Evolutionary conservation across 1,284 basidiomycete species (phyloP).

Genomic region (Schizophyllum commune): DNA sequence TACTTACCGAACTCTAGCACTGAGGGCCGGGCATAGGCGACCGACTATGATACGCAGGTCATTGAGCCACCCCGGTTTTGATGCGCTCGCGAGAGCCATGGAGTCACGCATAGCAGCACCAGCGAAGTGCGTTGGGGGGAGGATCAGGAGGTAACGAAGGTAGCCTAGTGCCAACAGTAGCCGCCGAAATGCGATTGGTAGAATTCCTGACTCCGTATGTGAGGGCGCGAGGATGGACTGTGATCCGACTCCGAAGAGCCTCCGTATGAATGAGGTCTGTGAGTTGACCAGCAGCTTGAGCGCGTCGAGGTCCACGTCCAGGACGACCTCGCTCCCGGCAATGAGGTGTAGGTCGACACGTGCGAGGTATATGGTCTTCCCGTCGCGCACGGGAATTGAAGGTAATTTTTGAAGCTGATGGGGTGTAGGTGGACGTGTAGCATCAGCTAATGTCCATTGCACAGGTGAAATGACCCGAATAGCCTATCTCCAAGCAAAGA

Average conservation of each 20-base stretch:
- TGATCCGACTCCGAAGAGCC: conserved; percentile 14
- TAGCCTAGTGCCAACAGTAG: conserved; percentile 7
- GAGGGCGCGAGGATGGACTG: conserved; percentile 10
- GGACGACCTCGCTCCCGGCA: conserved; percentile 17
- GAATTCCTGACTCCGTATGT: conserved; percentile 19
- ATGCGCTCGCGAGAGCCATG: not conserved
- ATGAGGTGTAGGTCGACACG: conserved; percentile 24
- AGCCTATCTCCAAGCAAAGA: too few species aligned
- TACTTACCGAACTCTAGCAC: too few species aligned
- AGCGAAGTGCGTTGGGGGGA: not conserved
- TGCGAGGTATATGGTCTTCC: conserved; percentile 17
- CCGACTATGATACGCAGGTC: too few species aligned
- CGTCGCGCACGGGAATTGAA: conserved; percentile 11
- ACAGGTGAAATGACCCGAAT: too few species aligned
- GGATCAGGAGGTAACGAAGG: conserved; percentile 1
- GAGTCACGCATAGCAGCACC: not conserved
- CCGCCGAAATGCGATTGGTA: conserved; percentile 12
- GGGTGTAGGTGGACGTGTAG: too few species aligned
- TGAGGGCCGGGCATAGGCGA: too few species aligned
- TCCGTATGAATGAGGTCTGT: conserved; percentile 15
- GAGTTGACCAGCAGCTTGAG: conserved; percentile 10
- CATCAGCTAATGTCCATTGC: too few species aligned
- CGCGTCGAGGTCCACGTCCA: conserved; percentile 9
- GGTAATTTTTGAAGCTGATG: too few species aligned
- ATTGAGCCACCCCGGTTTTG: too few species aligned